Evolutionary conservation across 208 protist genomes (phyloP).

Genomic region (Leishmania gerbilli): DNA sequence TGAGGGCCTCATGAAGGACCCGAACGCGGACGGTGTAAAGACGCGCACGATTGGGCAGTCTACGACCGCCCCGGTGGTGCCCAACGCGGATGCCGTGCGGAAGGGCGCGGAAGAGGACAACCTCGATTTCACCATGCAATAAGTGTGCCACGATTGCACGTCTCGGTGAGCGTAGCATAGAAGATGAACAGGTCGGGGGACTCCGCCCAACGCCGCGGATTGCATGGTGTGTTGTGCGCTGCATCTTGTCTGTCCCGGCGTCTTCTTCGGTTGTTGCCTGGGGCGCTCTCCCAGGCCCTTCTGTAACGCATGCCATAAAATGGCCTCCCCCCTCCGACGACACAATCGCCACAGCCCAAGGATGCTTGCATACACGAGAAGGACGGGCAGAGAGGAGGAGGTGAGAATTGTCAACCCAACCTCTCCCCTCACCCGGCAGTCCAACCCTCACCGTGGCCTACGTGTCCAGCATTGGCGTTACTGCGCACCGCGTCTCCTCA

Average conservation of each 20-base stretch:
- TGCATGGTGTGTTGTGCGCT: background rate
- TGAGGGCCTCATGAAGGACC: slow-evolving; percentile 69
- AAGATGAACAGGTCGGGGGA: background rate
- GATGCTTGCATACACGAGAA: background rate
- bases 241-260: background rate
- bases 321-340: background rate
- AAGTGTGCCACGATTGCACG: background rate
- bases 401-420: background rate
- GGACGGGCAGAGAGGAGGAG: too few species aligned
- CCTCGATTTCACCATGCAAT: slow-evolving; percentile 89
- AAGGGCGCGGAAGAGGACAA: slow-evolving; percentile 79
- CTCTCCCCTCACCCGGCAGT: background rate
- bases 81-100: slow-evolving; percentile 79
- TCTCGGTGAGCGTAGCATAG: background rate
- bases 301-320: background rate
- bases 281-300: background rate
- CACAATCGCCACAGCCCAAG: background rate
- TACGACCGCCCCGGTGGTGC: slow-evolving; percentile 81
- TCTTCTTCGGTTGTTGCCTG: background rate
- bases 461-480: background rate
- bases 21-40: slow-evolving; percentile 60
- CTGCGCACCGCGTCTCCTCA: background rate
- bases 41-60: slow-evolving; percentile 81
- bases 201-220: background rate
- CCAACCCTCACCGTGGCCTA: background rate